These are phyloP conservation scores for Yarrowia galli DNA, from an alignment of 1,139 yeast genomes.

Conservation along the genomic window DNA sequence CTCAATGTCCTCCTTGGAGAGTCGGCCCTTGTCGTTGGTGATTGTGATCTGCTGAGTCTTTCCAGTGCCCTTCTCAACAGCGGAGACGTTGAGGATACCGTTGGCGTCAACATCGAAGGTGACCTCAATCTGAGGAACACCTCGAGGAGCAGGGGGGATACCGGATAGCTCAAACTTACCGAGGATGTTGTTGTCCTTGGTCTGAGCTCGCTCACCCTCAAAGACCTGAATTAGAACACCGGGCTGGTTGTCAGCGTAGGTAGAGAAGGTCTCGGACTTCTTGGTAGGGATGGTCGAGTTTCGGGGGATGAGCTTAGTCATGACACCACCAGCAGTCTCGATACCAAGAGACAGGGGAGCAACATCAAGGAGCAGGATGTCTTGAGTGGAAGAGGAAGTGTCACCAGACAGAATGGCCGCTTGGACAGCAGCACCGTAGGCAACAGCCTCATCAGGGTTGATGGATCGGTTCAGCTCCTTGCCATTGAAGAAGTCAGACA, in stretches of 20 bases:
- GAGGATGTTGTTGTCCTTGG: slow-evolving; percentile 91
- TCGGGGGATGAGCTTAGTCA: slow-evolving; percentile 89
- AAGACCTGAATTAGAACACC: slow-evolving; percentile 16
- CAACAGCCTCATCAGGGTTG: slow-evolving; percentile 98
- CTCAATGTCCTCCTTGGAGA: too few relatives aligned
- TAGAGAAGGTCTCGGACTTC: slow-evolving; percentile 73
- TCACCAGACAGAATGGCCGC: slow-evolving; percentile 94
- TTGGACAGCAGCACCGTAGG: slow-evolving; percentile 95
- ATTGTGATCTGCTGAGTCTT: slow-evolving; percentile 81
- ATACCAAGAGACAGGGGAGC: slow-evolving; percentile 59
- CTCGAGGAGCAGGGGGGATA: slow-evolving; percentile 95
- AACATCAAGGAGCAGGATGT: slow-evolving; percentile 80
- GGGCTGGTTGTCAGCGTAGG: slow-evolving; percentile 14
- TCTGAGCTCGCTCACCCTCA: slow-evolving; percentile 46
- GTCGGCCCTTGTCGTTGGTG: too few relatives aligned
- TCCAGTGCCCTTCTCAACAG: slow-evolving; percentile 90
- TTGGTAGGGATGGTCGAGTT: slow-evolving; percentile 92
- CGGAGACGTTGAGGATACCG: slow-evolving; percentile 92
- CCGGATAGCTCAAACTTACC: slow-evolving; percentile 93
- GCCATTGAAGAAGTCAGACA: slow-evolving; percentile 98
- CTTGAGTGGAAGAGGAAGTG: slow-evolving; percentile 81
- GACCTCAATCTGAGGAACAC: slow-evolving; percentile 94
- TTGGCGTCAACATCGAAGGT: slow-evolving; percentile 92
- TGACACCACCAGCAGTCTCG: slow-evolving; percentile 95
- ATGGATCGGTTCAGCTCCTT: slow-evolving; percentile 65